Conservation (phyloP, 805 yeast genomes). For the Starmerella vaccinii region DNA sequence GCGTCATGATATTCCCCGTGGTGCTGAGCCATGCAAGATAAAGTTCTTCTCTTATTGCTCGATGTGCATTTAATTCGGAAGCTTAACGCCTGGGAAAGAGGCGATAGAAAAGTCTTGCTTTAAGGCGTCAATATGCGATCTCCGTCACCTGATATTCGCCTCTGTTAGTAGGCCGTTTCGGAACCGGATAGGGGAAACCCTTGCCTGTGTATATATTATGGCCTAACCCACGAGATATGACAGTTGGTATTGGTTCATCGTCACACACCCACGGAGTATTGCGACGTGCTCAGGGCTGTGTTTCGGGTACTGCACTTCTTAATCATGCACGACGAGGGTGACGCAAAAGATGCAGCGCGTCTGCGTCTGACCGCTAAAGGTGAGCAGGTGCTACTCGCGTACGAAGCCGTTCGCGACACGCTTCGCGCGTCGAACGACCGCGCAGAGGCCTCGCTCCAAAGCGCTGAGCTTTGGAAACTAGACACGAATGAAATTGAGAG, state of each 20-base stretch:
- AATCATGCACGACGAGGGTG: not conserved
- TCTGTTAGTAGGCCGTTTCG: not conserved
- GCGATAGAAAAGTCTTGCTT: not conserved
- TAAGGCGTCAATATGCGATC: not conserved
- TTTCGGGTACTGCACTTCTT: too few relatives aligned
- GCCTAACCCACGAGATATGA: not conserved
- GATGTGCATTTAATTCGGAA: not conserved
- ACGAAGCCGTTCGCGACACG: not conserved
- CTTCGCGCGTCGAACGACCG: slow-evolving; percentile 7
- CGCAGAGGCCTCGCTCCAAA: slow-evolving; percentile 7
- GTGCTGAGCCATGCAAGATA: not conserved
- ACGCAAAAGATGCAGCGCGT: not conserved
- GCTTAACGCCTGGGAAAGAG: not conserved
- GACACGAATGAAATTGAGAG: slow-evolving; percentile 9
- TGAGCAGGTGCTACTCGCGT: not conserved
- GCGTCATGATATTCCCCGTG: not conserved
- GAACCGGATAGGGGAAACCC: not conserved
- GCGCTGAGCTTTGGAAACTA: not conserved
- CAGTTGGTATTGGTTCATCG: too few relatives aligned
- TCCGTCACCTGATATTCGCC: not conserved
- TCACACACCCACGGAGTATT: too few relatives aligned
- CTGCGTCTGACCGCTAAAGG: not conserved
- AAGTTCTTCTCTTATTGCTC: not conserved
- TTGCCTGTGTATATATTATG: not conserved
- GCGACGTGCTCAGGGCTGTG: too few relatives aligned